Conservation (phyloP, 2,329 filamentous ascomycete genomes). For the Pleurostoma richardsiae region DNA sequence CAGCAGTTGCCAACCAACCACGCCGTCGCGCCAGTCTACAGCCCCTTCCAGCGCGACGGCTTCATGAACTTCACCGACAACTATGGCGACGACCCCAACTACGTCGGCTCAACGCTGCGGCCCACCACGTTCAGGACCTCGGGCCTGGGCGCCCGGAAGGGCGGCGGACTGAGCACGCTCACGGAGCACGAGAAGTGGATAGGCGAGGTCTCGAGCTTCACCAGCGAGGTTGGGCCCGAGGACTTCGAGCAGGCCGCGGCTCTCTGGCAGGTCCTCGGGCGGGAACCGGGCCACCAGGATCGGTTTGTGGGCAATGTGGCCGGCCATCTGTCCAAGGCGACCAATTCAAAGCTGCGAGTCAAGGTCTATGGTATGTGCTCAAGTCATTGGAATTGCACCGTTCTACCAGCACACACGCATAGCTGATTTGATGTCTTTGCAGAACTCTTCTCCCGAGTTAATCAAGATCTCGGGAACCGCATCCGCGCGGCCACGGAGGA, state of each 20-base stretch:
- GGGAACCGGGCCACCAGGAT: slow-evolving; percentile 24
- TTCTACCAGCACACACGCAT: background rate
- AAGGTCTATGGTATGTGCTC: slow-evolving; percentile 15
- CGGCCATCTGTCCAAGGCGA: slow-evolving; percentile 12
- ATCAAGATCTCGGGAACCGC: slow-evolving; percentile 12
- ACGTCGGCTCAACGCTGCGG: slow-evolving; percentile 13
- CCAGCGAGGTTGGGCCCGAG: slow-evolving; percentile 1
- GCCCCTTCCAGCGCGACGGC: slow-evolving; percentile 34
- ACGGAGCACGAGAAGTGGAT: slow-evolving; percentile 9
- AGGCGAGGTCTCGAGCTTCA: slow-evolving; percentile 5
- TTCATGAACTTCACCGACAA: slow-evolving; percentile 29
- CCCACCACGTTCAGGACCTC: slow-evolving; percentile 2
- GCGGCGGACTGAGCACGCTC: background rate
- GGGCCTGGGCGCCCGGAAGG: background rate
- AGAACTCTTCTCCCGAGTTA: slow-evolving; percentile 15
- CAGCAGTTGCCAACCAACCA: slow-evolving; percentile 50
- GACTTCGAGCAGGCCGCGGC: slow-evolving; percentile 8
- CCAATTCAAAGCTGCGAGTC: slow-evolving; percentile 14
- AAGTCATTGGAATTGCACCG: background rate
- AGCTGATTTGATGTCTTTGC: background rate
- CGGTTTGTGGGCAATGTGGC: slow-evolving; percentile 20
- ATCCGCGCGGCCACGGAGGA: background rate
- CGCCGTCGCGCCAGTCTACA: slow-evolving; percentile 24
- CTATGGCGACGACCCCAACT: slow-evolving; percentile 39
- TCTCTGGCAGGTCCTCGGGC: slow-evolving; percentile 17